phyloP scores from a whole-genome alignment of 2,329 filamentous ascomycete species.

The Diplocarpon mali region DNA sequence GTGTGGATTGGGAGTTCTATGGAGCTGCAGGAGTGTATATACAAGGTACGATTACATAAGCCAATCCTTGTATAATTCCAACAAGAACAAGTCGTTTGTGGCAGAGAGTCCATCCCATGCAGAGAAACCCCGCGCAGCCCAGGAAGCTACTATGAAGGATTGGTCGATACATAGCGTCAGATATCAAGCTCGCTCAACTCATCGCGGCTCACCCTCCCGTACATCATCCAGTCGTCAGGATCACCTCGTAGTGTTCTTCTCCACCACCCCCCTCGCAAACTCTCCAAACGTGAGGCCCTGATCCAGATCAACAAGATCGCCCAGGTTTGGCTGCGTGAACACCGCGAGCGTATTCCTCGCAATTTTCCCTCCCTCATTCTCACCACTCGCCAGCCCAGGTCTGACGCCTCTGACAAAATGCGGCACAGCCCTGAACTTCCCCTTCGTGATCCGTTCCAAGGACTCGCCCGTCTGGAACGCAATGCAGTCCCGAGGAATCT shows the following conservation, averaged over 20 bases:
- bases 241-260: conserved; percentile 16
- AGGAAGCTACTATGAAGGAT: background rate
- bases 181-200: background rate
- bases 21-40: too few species aligned
- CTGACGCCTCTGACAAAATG: conserved; percentile 82
- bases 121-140: too few species aligned
- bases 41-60: too few species aligned
- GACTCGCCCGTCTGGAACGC: conserved; percentile 95
- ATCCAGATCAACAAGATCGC: conserved; percentile 61
- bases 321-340: conserved; percentile 92
- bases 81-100: too few species aligned
- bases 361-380: conserved; percentile 39
- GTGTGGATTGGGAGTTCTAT: too few species aligned
- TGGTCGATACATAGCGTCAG: background rate
- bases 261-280: conserved; percentile 44
- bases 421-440: conserved; percentile 85
- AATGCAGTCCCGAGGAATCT: conserved; percentile 81
- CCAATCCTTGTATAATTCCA: too few species aligned
- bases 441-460: conserved; percentile 80
- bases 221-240: background rate
- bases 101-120: too few species aligned
- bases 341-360: conserved; percentile 86
- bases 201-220: background rate
- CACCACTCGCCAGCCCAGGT: conserved; percentile 32
- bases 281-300: conserved; percentile 61